Conservation (phyloP, 2,329 filamentous ascomycete genomes). For the Aspergillus fischeri region DNA sequence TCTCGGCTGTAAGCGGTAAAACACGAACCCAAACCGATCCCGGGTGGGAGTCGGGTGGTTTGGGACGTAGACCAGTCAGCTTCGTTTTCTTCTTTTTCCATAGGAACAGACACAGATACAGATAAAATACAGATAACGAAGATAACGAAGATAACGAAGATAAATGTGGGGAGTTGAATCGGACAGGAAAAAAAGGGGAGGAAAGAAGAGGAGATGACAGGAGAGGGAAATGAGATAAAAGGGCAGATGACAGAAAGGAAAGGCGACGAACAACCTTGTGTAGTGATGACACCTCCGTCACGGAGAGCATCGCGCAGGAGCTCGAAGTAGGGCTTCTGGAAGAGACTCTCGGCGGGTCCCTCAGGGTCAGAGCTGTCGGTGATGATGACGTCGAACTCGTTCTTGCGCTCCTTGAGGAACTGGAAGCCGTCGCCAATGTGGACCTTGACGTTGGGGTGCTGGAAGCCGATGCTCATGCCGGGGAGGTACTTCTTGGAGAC, state of each 20-base stretch:
- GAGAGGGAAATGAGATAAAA: constrained; percentile 11
- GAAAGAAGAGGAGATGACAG: constrained; percentile 64
- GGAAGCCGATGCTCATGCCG: constrained; percentile 86
- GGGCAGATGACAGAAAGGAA: constrained; percentile 43
- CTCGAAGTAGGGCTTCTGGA: constrained; percentile 99
- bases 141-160: constrained; percentile 1
- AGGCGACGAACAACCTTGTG: constrained; percentile 99
- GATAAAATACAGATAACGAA: constrained; percentile 2
- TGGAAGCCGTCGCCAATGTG: constrained; percentile 98
- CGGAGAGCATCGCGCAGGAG: constrained; percentile 84
- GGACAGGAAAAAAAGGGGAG: constrained; percentile 8
- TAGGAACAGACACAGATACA: constrained; percentile 1
- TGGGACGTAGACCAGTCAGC: constrained; percentile 25
- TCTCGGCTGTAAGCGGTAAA: constrained; percentile 66
- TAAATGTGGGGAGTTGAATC: background rate
- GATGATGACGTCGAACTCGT: constrained; percentile 98
- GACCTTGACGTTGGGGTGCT: constrained; percentile 88
- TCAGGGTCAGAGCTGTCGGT: constrained; percentile 98
- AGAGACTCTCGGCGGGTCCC: constrained; percentile 90
- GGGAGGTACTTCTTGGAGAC: constrained; percentile 98
- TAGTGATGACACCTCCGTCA: constrained; percentile 96
- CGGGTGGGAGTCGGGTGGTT: constrained; percentile 26
- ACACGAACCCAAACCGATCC: constrained; percentile 30
- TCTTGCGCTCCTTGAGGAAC: constrained; percentile 94
- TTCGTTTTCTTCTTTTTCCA: constrained; percentile 4